phyloP scores from a whole-genome alignment of 345 rosid genomes.

The Eucalyptus coolabah region DNA sequence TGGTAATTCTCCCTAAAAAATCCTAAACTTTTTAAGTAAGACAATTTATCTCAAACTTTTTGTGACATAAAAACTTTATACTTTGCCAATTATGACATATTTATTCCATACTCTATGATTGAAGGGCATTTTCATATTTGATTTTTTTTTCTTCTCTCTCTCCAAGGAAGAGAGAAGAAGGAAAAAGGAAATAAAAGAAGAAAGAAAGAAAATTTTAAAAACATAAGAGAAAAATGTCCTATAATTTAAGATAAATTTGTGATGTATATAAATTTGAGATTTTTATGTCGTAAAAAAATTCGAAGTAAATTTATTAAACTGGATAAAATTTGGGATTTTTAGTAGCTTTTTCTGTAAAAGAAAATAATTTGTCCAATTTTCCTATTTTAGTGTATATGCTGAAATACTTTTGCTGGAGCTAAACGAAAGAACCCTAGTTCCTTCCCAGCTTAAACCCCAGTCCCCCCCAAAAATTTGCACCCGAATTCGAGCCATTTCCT shows the following conservation, averaged over 20 bases:
- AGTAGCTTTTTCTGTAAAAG: background rate
- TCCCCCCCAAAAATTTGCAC: background rate
- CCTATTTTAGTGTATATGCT: background rate
- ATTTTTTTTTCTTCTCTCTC: too few relatives aligned
- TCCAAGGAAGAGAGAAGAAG: too few relatives aligned
- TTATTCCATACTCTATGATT: rapidly evolving
- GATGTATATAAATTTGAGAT: rapidly evolving
- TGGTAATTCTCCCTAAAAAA: too few relatives aligned
- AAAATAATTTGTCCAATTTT: background rate
- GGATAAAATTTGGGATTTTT: too few relatives aligned
- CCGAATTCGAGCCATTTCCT: background rate
- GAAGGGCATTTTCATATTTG: too few relatives aligned
- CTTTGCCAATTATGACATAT: rapidly evolving
- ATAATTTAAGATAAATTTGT: too few relatives aligned
- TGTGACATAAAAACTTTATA: rapidly evolving
- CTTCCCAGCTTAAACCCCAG: background rate
- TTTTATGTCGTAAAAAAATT: too few relatives aligned
- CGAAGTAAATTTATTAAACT: rapidly evolving
- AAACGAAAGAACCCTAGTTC: background rate
- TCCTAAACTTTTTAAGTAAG: too few relatives aligned
- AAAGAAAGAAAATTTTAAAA: rapidly evolving
- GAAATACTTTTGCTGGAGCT: background rate
- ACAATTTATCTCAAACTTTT: too few relatives aligned
- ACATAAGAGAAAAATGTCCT: rapidly evolving
- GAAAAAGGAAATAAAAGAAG: too few relatives aligned